Percentiles rank a stretch among this genome's conserved stretches.
phyloP scores from a whole-genome alignment of 202 grass and related monocot species.

The Panicum hallii region DNA sequence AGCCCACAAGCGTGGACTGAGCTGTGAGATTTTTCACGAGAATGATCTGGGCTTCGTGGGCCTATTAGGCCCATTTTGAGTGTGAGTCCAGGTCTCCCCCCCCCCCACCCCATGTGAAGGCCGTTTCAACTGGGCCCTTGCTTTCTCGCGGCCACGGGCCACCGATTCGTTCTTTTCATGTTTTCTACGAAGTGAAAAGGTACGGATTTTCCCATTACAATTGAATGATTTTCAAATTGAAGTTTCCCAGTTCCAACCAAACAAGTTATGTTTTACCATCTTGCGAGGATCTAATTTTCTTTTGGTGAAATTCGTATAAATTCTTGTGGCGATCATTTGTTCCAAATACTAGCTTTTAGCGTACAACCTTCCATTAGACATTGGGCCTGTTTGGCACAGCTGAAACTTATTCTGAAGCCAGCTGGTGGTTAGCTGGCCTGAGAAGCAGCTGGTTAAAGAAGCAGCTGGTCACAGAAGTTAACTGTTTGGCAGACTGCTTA shows the following conservation, averaged over 20 bases:
- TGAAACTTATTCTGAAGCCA: no score
- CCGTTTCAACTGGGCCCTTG: not conserved
- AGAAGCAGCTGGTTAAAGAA: no score
- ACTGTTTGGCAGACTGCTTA: no score
- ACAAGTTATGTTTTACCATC: not conserved
- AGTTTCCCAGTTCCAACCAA: not conserved
- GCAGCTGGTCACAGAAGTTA: no score
- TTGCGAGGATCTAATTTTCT: not conserved
- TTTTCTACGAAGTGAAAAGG: no score
- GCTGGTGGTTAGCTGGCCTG: no score
- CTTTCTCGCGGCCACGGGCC: no score
- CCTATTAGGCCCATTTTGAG: not conserved
- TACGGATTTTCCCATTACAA: not conserved
- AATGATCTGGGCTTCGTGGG: not conserved
- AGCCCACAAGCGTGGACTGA: not conserved
- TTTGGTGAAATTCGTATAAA: not conserved
- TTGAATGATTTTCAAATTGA: not conserved
- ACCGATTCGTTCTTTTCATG: no score
- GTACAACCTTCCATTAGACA: not conserved
- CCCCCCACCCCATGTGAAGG: no score
- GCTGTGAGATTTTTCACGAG: not conserved
- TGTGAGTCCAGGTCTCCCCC: not conserved
- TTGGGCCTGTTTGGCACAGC: no score
- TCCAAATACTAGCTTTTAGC: no score
- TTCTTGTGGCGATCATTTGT: not conserved